A percentile compares a stretch with the other conserved stretches of the same genome.
Conservation (phyloP, 371 early-diverging fungal species). For the Chytridiales sp. region DNA sequence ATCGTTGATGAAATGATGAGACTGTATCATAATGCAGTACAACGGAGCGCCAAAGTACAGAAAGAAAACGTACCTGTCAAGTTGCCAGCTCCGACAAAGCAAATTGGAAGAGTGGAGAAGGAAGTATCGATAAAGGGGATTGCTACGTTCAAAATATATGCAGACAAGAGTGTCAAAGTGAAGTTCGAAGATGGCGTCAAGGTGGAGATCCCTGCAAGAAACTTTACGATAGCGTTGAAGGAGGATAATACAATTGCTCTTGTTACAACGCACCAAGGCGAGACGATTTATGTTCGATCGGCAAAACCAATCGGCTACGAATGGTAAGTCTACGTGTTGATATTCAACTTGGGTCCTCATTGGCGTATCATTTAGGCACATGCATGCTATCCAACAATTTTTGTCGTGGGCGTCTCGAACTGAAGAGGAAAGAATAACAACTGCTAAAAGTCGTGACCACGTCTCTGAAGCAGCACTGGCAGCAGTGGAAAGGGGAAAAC, state of each 20-base stretch:
- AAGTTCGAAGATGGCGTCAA: neutral
- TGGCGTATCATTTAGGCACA: neutral
- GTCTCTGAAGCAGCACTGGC: neutral
- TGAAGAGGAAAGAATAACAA: no score
- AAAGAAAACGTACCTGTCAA: neutral
- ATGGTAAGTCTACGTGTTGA: neutral
- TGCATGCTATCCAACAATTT: neutral
- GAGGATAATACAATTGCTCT: constrained; percentile 1
- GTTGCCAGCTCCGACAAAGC: neutral
- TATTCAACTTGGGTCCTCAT: neutral
- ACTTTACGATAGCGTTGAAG: neutral
- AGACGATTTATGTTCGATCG: neutral
- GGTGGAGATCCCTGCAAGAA: neutral
- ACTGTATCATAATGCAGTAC: constrained; percentile 16
- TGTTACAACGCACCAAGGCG: neutral
- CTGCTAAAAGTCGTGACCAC: neutral
- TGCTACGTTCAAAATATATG: constrained; percentile 1
- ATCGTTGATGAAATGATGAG: constrained; percentile 18
- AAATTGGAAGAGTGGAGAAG: no score
- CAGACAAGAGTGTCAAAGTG: neutral
- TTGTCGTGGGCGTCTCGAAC: neutral
- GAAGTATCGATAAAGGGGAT: neutral
- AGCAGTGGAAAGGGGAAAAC: neutral
- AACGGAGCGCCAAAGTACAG: neutral
- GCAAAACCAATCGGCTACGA: constrained; percentile 14